Evolutionary conservation across 2,329 filamentous ascomycete species (phyloP).

Genomic region (Fusarium sp.): DNA sequence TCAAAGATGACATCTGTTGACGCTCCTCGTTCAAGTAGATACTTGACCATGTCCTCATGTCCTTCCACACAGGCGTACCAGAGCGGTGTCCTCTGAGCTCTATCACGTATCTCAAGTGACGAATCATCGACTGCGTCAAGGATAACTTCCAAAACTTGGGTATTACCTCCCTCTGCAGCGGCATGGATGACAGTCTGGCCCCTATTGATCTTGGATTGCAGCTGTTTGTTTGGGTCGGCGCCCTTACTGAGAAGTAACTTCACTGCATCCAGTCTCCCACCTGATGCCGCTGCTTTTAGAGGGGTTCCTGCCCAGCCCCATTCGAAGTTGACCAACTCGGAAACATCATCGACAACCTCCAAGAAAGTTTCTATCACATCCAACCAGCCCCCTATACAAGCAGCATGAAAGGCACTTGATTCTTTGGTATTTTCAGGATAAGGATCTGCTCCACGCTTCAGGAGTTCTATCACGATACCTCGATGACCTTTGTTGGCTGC

Average conservation of each 20-base stretch:
- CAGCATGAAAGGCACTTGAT: conserved; percentile 21
- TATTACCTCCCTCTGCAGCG: conserved; percentile 24
- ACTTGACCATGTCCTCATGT: conserved; percentile 25
- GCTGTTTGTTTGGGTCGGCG: conserved; percentile 17
- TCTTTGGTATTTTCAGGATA: conserved; percentile 11
- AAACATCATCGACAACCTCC: conserved; percentile 11
- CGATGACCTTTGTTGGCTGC: conserved; percentile 1
- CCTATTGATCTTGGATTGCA: conserved; percentile 17
- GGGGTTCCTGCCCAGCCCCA: conserved; percentile 30
- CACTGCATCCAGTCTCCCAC: conserved; percentile 10
- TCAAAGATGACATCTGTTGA: conserved; percentile 8
- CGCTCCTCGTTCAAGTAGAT: conserved; percentile 26
- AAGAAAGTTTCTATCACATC: conserved; percentile 18
- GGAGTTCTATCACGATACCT: conserved; percentile 18
- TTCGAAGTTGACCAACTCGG: conserved; percentile 30
- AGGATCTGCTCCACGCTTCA: conserved; percentile 26
- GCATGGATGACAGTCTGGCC: conserved; percentile 25
- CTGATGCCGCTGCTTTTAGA: conserved; percentile 17
- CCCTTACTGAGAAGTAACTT: conserved; percentile 23
- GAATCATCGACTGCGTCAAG: background rate
- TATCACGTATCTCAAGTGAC: conserved; percentile 22
- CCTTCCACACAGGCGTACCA: conserved; percentile 26
- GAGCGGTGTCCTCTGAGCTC: conserved; percentile 17
- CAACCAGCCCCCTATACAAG: conserved; percentile 12
- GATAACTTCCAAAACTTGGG: conserved; percentile 20